These are phyloP conservation scores for Stemphylium vesicarium DNA, from an alignment of 2,329 filamentous ascomycete genomes.

Conservation along the genomic window DNA sequence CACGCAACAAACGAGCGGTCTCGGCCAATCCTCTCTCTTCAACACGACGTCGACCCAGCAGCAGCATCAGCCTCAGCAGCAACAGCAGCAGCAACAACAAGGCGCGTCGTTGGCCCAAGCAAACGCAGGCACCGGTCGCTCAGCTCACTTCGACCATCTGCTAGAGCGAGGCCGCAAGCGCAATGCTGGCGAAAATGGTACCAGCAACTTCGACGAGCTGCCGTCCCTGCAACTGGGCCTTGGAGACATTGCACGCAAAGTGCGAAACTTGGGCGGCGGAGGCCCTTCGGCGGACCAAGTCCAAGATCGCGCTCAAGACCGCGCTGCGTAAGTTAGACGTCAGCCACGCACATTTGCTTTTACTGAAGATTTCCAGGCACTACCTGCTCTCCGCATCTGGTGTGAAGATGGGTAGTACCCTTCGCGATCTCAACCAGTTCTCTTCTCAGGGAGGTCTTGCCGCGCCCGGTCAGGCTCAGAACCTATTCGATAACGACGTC, in stretches of 20 bases:
- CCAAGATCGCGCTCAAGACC: slow-evolving; percentile 49
- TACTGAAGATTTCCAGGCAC: slow-evolving; percentile 64
- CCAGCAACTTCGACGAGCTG: slow-evolving; percentile 71
- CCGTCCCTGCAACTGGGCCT: slow-evolving; percentile 90
- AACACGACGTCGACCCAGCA: slow-evolving; percentile 34
- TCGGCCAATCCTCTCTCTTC: slow-evolving; percentile 38
- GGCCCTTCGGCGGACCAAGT: slow-evolving; percentile 63
- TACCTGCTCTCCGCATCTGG: slow-evolving; percentile 93
- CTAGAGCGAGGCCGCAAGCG: slow-evolving; percentile 71
- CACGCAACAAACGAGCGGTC: slow-evolving; percentile 38
- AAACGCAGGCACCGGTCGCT: slow-evolving; percentile 49
- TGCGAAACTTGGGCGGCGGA: slow-evolving; percentile 77
- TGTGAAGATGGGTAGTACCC: slow-evolving; percentile 82
- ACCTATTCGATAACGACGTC: slow-evolving; percentile 60
- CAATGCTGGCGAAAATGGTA: slow-evolving; percentile 68
- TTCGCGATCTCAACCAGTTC: slow-evolving; percentile 85
- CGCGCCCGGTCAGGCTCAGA: slow-evolving; percentile 44
- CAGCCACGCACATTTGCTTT: neutral
- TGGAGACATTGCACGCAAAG: slow-evolving; percentile 80
- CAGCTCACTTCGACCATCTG: slow-evolving; percentile 69
- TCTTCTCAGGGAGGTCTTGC: slow-evolving; percentile 71
- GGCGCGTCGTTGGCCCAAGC: slow-evolving; percentile 44
- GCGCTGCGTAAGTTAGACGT: slow-evolving; percentile 58
- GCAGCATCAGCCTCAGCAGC: slow-evolving; percentile 21
- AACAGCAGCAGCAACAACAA: slow-evolving; percentile 33